Evolutionary conservation across 2,329 filamentous ascomycete species (phyloP).

Genomic region (Cephalotrichum gorgonifer): DNA sequence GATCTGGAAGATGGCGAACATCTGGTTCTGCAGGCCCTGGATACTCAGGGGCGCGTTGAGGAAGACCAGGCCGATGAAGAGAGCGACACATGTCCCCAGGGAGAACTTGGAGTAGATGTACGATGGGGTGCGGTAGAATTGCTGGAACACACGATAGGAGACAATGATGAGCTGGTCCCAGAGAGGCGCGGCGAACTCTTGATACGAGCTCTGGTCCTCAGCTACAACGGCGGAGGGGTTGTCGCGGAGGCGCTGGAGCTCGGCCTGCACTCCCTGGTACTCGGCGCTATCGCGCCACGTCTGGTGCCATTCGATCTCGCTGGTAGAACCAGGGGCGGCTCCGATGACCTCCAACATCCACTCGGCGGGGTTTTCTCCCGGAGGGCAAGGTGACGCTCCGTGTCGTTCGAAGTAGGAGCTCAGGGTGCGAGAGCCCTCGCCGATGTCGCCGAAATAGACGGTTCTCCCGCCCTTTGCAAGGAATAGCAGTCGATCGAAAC

Average conservation of each 20-base stretch:
- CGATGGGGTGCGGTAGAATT: slow-evolving; percentile 72
- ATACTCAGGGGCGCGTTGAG: slow-evolving; percentile 60
- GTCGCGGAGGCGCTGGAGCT: slow-evolving; percentile 16
- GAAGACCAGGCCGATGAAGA: slow-evolving; percentile 80
- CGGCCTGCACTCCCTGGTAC: slow-evolving; percentile 14
- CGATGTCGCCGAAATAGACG: slow-evolving; percentile 50
- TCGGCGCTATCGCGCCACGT: slow-evolving; percentile 33
- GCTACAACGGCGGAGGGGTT: slow-evolving; percentile 2
- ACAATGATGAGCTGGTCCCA: slow-evolving; percentile 53
- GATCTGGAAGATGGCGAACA: slow-evolving; percentile 80
- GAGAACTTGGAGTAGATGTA: slow-evolving; percentile 68
- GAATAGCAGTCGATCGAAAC: slow-evolving; percentile 47
- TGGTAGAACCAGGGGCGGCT: slow-evolving; percentile 30
- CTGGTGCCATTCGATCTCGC: slow-evolving; percentile 34
- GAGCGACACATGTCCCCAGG: slow-evolving; percentile 47
- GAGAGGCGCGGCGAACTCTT: slow-evolving; percentile 73
- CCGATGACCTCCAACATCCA: slow-evolving; percentile 45
- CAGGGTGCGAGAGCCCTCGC: slow-evolving; percentile 33
- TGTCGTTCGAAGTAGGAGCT: slow-evolving; percentile 51
- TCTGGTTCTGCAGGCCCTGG: slow-evolving; percentile 75
- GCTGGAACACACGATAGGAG: slow-evolving; percentile 60
- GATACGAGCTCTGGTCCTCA: slow-evolving; percentile 13
- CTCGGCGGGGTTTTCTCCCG: slow-evolving; percentile 56
- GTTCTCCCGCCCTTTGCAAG: slow-evolving; percentile 42
- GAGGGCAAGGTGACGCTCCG: slow-evolving; percentile 40